Evolutionary conservation across 108 stramenopile species (phyloP).

Genomic region (Nannochloropsis granulata): DNA sequence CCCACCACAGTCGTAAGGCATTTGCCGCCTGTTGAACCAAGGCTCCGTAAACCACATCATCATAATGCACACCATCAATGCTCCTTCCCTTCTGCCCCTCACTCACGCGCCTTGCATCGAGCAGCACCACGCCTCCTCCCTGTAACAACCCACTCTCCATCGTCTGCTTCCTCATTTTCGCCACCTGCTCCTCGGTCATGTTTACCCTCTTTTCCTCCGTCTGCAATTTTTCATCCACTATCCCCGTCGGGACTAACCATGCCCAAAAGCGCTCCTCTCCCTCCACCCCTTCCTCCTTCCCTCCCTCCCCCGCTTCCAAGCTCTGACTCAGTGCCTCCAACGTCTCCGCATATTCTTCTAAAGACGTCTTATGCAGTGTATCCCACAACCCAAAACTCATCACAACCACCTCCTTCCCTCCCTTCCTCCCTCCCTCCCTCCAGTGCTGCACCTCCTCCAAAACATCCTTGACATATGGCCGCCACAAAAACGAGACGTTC

Average conservation of each 20-base stretch:
- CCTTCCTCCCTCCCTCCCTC: neutral
- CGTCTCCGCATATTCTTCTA: neutral
- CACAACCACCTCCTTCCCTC: neutral
- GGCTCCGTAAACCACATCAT: conserved; percentile 4
- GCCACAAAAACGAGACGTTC: conserved; percentile 23
- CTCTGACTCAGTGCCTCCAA: neutral
- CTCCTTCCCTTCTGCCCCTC: neutral
- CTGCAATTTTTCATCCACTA: conserved; percentile 5
- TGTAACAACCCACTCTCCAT: neutral
- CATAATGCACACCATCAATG: conserved; percentile 19
- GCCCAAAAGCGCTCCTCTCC: neutral
- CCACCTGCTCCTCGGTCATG: conserved; percentile 20
- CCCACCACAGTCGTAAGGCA: neutral
- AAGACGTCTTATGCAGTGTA: neutral
- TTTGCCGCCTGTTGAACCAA: neutral
- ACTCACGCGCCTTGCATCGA: neutral
- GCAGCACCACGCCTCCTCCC: neutral
- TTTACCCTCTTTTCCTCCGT: conserved; percentile 16
- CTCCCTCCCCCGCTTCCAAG: neutral
- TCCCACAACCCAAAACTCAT: conserved; percentile 31
- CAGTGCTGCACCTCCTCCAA: neutral
- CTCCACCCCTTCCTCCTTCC: neutral
- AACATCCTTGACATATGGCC: conserved; percentile 4
- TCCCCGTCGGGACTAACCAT: conserved; percentile 15
- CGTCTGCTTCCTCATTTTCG: neutral